Conservation (phyloP, 768 basidiomycete genomes). For the Leccinum subtestaceum region DNA sequence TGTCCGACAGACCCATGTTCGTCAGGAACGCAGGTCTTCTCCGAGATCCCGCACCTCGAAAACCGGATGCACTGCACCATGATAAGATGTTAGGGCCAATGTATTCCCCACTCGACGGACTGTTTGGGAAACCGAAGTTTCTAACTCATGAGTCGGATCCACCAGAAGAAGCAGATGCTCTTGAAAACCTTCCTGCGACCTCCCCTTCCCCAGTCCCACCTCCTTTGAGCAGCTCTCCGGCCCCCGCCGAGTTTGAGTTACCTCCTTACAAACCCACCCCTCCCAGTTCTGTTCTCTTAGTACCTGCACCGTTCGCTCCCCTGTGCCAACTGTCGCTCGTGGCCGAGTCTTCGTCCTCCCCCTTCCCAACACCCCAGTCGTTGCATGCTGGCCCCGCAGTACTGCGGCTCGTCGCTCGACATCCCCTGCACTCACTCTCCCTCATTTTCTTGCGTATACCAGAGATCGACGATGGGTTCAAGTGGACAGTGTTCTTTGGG, state of each 20-base stretch:
- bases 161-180: constrained; percentile 8
- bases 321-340: background rate
- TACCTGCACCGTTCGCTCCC: background rate
- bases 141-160: constrained; percentile 26
- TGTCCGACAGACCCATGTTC: constrained; percentile 14
- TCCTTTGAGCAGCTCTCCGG: constrained; percentile 31
- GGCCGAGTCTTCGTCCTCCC: constrained; percentile 4
- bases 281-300: background rate
- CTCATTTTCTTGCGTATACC: constrained; percentile 66
- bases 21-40: constrained; percentile 21
- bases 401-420: no score
- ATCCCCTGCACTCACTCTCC: constrained; percentile 31
- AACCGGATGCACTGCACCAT: background rate
- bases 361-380: constrained; percentile 67
- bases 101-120: background rate
- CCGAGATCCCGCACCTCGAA: constrained; percentile 12
- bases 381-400: constrained; percentile 50
- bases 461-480: constrained; percentile 72
- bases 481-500: constrained; percentile 64
- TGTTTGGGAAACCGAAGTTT: constrained; percentile 38
- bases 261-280: constrained; percentile 2
- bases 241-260: background rate
- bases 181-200: background rate
- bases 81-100: background rate
- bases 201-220: constrained; percentile 17